Evolutionary conservation across 495 filamentous ascomycete genomes (phyloP).

Genomic region (Trichoderma orchidacearum): DNA sequence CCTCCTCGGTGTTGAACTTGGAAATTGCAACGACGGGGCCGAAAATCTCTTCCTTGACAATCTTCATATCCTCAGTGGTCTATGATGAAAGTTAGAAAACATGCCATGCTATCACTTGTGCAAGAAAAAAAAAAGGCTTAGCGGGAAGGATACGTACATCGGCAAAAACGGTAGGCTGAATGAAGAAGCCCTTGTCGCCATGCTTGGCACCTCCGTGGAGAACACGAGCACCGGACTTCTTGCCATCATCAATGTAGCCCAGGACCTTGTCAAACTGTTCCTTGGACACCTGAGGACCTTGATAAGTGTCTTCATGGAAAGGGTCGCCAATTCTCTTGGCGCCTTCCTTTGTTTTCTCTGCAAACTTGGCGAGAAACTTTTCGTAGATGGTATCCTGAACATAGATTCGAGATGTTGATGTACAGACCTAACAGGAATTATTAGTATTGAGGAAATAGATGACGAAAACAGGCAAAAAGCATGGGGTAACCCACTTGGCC

Average conservation of each 20-base stretch:
- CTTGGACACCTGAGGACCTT: conserved; percentile 91
- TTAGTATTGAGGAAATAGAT: neutral
- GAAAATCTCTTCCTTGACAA: conserved; percentile 92
- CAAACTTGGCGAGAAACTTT: conserved; percentile 46
- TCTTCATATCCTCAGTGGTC: conserved; percentile 78
- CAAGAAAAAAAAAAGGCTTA: neutral
- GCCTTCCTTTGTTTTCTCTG: conserved; percentile 9
- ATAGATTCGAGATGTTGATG: conserved; percentile 35
- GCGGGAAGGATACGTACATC: conserved; percentile 19
- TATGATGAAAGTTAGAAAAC: too few relatives aligned
- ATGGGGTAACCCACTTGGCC: conserved; percentile 23
- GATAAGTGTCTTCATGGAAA: conserved; percentile 80
- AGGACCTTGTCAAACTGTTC: conserved; percentile 96
- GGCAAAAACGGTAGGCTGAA: conserved; percentile 87
- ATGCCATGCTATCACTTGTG: too few relatives aligned
- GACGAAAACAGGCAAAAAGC: neutral
- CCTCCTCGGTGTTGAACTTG: conserved; percentile 80
- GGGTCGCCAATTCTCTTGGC: conserved; percentile 59
- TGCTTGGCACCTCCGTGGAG: neutral
- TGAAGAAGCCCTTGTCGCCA: conserved; percentile 82
- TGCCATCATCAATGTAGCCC: conserved; percentile 89
- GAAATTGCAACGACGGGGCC: conserved; percentile 77
- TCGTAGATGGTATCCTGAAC: conserved; percentile 44
- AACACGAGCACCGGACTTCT: conserved; percentile 46
- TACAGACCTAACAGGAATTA: conserved; percentile 19